phyloP scores from a whole-genome alignment of 345 rosid genomes.

The Crucihimalaya himalaica region DNA sequence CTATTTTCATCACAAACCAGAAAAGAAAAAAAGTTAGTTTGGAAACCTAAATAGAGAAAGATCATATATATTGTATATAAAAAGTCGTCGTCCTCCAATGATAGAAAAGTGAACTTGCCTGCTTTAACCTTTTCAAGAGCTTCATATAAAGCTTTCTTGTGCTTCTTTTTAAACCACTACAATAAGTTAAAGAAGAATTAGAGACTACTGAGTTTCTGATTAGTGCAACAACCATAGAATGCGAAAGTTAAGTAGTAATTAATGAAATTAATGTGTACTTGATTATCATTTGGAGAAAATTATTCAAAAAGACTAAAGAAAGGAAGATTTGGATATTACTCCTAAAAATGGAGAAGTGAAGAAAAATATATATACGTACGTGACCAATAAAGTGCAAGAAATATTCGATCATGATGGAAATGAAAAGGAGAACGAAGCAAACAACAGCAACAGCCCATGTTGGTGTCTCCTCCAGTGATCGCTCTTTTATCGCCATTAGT shows the following conservation, averaged over 20 bases:
- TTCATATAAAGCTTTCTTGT: conserved; percentile 69
- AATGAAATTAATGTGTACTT: neutral
- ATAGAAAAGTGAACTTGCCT: conserved; percentile 40
- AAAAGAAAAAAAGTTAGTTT: neutral
- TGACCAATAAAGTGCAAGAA: conserved; percentile 59
- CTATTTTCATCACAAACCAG: conserved; percentile 38
- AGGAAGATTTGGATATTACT: neutral
- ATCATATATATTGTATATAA: neutral
- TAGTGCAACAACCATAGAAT: neutral
- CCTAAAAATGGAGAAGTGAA: conserved; percentile 6
- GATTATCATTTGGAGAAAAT: neutral
- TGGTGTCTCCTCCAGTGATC: conserved; percentile 66
- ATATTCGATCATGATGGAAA: conserved; percentile 76
- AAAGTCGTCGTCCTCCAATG: neutral
- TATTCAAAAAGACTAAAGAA: neutral
- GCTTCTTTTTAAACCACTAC: conserved; percentile 68
- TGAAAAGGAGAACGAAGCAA: conserved; percentile 61
- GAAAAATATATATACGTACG: conserved; percentile 36
- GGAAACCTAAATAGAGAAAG: neutral
- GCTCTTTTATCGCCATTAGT: conserved; percentile 42
- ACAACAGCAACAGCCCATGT: conserved; percentile 96
- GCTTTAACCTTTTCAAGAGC: conserved; percentile 89
- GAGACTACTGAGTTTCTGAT: neutral
- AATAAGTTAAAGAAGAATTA: neutral
- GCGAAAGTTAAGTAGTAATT: neutral